Percentiles rank a stretch among this genome's conserved stretches.
phyloP scores from a whole-genome alignment of 1,284 basidiomycete genomes.

The Amylostereum areolatum region DNA sequence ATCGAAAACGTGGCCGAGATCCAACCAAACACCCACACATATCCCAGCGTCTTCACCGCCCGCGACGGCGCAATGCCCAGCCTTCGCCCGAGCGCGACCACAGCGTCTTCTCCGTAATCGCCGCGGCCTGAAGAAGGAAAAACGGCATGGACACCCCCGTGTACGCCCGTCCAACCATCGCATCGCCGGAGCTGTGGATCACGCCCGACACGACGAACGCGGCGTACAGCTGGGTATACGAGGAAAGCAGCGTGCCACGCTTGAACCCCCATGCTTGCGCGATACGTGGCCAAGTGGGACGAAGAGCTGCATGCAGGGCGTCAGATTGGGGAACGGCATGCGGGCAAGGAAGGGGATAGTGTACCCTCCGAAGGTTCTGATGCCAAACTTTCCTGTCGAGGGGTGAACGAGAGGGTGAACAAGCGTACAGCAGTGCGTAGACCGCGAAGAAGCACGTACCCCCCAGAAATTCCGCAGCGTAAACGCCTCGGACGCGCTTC shows the following conservation, averaged over 20 bases:
- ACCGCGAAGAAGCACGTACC: too few relatives aligned
- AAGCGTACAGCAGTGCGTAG: too few relatives aligned
- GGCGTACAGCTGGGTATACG: conserved; percentile 26
- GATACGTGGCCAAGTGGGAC: conserved; percentile 16
- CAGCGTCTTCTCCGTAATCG: conserved; percentile 24
- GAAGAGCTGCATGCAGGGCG: conserved; percentile 11
- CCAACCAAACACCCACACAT: conserved; percentile 12
- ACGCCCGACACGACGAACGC: conserved; percentile 26
- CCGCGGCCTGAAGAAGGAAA: conserved; percentile 22
- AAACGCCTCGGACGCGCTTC: too few relatives aligned
- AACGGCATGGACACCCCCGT: conserved; percentile 17
- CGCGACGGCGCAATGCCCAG: neutral
- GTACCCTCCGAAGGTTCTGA: conserved; percentile 21
- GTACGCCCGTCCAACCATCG: conserved; percentile 12
- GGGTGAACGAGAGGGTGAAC: too few relatives aligned
- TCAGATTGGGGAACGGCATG: neutral
- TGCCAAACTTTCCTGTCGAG: conserved; percentile 29
- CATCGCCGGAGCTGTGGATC: conserved; percentile 20
- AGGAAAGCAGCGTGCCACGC: conserved; percentile 17
- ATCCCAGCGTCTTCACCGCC: conserved; percentile 5
- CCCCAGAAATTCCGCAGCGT: too few relatives aligned
- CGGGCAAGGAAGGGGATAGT: conserved; percentile 3
- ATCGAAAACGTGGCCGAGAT: too few relatives aligned
- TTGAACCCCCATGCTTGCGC: conserved; percentile 14
- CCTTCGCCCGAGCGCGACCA: conserved; percentile 12